Evolutionary conservation across 257 asterid genomes (phyloP), one percentile per base, ranked within the genome.

Genomic region (Ehretia macrophylla): DNA sequence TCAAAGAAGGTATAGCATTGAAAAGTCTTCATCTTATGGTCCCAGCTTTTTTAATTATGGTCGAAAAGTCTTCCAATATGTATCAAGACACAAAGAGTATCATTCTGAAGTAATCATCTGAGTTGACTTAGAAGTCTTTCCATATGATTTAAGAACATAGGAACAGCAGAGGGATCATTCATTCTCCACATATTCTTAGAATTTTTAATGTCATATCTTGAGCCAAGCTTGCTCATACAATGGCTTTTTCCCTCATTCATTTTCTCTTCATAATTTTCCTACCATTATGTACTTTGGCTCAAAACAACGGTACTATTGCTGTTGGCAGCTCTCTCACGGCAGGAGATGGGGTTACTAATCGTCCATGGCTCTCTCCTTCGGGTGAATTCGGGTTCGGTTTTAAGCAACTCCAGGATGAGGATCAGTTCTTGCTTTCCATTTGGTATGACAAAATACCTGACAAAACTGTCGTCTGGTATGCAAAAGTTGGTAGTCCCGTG

Each of bases 371-470:
- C 20, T 87, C 96, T 0, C 83, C 91, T 10, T 67, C 71, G 0
- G 71, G 77, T 8, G 85, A 81, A 39, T 87, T 75, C 42, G 91
- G 85, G 0, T 83, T 87, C 49, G 96, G 96, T 14, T 87, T 84
- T 48, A 63, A 40, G 35, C 67, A 47, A 56, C 61, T 77, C 37
- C 40, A 32, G 48, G 58, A 68, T 16, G 58, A 22, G 0, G 47
- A 66, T 39, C 68, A 58, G 9, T 87, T 80, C 57, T 10, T 82
- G 35, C 85, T 87, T 5, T 61, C 83, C 65, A 76, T 87, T 32
- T 87, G 95, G 95, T 82, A 74, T 40, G 67, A 63, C 32, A 63
- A 56, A 16, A 69, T 84, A 40, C 81, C 81, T 0, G 76, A 71
- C 3, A 45, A 60, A 16, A 78, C 94, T 54, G 67, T 84, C 8